Evolutionary conservation across 768 basidiomycete species (phyloP), one percentile per base, ranked within the genome.

Genomic region (Sutorius australiensis): DNA sequence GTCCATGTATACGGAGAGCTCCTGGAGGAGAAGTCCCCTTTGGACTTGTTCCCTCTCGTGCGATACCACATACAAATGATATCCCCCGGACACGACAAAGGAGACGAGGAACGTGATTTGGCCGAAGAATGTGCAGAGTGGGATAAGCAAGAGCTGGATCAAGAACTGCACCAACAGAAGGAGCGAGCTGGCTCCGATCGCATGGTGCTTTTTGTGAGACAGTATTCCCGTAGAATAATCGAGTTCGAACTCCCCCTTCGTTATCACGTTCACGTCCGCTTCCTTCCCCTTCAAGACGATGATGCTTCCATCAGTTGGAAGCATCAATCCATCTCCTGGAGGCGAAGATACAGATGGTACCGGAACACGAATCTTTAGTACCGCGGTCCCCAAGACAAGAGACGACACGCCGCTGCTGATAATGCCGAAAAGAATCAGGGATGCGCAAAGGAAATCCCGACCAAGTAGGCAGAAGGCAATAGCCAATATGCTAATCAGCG

Each of bases 171-270:
- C 16, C 43, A 61, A 53, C 40, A 70, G 53, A 14, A 70, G 54
- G 43, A 72, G 47, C 17, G 67, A 66, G 48, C 47, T 55, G 7
- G 63, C 2, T 13, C 64, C 68, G 30, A 69, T 50, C 12, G 28
- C 30, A 42, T 58, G 57, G 33, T 57, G 33, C 13, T 56, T 54
- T 3, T 5, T 19, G 5, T 53, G 33, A 1, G 50, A 21, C 7
- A 46, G 16, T 47, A 61, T 46, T 30, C 55, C 52, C 0, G 3
- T 5, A 2, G 65, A 48, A 30, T 56, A 67, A 39, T 64, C 63
- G 31, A 73, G 67, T 34, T 56, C 51, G 48, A 72, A 71, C 30
- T 46, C 59, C n/a, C 71, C 71, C 46, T 63, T 68, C 1, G 66
- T 71, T 42, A 73, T 32, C 6, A 59, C 38, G 38, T 64, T 67